Evolutionary conservation across 139 green algal species (phyloP), one percentile per base, ranked within the genome.

Genomic region (Ostreobium quekettii): DNA sequence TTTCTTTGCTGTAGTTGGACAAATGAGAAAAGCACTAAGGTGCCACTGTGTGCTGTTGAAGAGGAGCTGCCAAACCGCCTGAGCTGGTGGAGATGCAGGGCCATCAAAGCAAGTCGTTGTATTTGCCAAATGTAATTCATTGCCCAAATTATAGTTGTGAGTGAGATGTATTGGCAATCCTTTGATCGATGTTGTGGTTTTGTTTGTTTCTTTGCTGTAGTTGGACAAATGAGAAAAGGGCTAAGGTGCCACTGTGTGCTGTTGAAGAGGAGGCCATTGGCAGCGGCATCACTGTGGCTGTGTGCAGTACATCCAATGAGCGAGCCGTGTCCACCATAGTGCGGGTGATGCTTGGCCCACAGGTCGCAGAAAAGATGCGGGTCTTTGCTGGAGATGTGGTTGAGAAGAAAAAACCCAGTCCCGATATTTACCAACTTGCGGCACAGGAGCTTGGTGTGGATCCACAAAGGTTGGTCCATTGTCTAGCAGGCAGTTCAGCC

Each of bases 251-350:
- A n/a, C n/a, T n/a, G n/a, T n/a, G n/a, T n/a, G n/a, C n/a, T n/a
- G n/a, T n/a, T n/a, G n/a, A n/a, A 90, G 81, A 79, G 35, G 91
- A 97, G 73, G 91, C 91, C 2, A 81, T 92, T 1, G 75, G 74
- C 24, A 76, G 70, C 3, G 90, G 85, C 28, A 83, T 97, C 8
- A 85, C 84, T n/a, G 85, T 99, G 32, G 94, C 93, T 0, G 92
- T 99, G 33, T 99, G 94, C 92, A 91, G 78, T 75, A 99, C 94
- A 26, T 96, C 87, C 47, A 99, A 98, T 69, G 94, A 99, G 82
- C 82, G 89, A 2, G 93, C 94, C 4, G 94, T 99, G 28, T 79
- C 66, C 29, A 95, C 85, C 31, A 97, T 99, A 28, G 92, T 98
- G 59, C 63, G 80, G 2, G 91, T 96, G 19, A 82, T 97, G 84